Percentiles rank a stretch among this genome's conserved stretches.
These are phyloP conservation scores for Umbellularia californica DNA, from an alignment of 164 flowering plant species.

Conservation along the genomic window DNA sequence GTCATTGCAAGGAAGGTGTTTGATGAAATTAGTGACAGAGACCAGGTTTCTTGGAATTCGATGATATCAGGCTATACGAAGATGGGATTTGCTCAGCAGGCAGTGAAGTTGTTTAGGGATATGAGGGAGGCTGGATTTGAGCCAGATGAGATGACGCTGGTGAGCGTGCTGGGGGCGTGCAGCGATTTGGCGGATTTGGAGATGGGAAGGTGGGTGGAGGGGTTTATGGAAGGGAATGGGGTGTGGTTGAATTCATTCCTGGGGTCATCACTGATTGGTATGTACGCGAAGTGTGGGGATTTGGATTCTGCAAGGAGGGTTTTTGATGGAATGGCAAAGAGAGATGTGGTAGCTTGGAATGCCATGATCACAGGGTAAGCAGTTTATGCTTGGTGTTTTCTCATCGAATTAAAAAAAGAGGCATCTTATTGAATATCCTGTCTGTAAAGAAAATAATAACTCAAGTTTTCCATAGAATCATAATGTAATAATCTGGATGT, in stretches of 20 bases:
- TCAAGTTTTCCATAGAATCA: neutral
- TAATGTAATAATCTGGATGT: neutral
- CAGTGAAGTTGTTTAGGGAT: slow-evolving; percentile 32
- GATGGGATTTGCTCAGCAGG: slow-evolving; percentile 26
- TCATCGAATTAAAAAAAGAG: too few relatives aligned
- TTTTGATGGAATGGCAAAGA: slow-evolving; percentile 44
- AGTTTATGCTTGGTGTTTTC: neutral
- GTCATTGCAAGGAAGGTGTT: slow-evolving; percentile 33
- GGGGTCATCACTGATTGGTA: slow-evolving; percentile 56
- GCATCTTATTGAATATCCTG: neutral
- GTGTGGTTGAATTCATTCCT: slow-evolving; percentile 33
- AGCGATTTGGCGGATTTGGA: slow-evolving; percentile 43
- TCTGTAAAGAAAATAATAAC: too few relatives aligned
- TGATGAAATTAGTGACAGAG: slow-evolving; percentile 36
- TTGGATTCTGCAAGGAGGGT: slow-evolving; percentile 51
- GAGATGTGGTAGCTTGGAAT: slow-evolving; percentile 63
- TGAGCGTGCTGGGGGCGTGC: slow-evolving; percentile 39
- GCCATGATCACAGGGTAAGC: slow-evolving; percentile 65
- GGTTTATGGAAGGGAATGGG: slow-evolving; percentile 21
- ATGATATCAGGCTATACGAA: slow-evolving; percentile 42
- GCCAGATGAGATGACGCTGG: slow-evolving; percentile 41
- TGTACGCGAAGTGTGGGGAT: slow-evolving; percentile 75
- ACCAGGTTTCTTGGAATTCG: slow-evolving; percentile 49
- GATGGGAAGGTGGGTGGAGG: slow-evolving; percentile 38
- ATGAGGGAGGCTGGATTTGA: slow-evolving; percentile 29